Base-by-base conservation (phyloP, 306 rosid species). In the Quercus alba region DNA sequence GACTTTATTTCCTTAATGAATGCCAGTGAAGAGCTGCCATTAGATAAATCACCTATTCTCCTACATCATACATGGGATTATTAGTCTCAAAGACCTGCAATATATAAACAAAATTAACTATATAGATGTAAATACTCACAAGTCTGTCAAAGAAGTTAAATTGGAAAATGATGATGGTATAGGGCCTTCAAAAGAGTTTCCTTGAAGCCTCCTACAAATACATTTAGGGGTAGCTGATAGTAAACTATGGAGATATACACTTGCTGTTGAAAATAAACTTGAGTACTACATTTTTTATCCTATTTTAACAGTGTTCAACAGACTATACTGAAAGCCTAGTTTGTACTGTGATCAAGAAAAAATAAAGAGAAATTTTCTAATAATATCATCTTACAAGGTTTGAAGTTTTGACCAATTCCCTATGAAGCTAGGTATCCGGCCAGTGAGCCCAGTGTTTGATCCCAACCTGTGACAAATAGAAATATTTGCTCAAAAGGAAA, bases 401-500 rank as follows among this genome's bases (percentile, higher is more conserved):
- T 62, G 49, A 77, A 94, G 97, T 68, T 84, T 85, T 70, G 91
- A 30, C 93, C 88, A 94, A 75, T 72, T 89, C 73, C 97, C 94
- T 75, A 94, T 86, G 85, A 94, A 94, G 75, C 83, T 88, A n/a
- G 97, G 98, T 78, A 92, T 89, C 56, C 46, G 72, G 21, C 97
- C 97, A 1, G 87, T 89, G 83, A 89, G 81, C 75, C 81, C 89
- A 75, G 3, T 77, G 80, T 91, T 97, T 7, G 98, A 91, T 75
- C 90, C 93, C 88, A 88, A 82, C 77, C 97, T 91, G 88, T 76
- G 41, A 74, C 77, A 44, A 89, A 76, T 15, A 73, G 28, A 69
- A 80, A 25, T 58, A 82, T 8, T 18, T 21, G 56, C 41, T 25
- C 25, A 15, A 31, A 12, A 6, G 19, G 12, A 62, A 64, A 17